Evolutionary conservation across 805 yeast genomes (phyloP).

Genomic region (Starmera dryadoides): DNA sequence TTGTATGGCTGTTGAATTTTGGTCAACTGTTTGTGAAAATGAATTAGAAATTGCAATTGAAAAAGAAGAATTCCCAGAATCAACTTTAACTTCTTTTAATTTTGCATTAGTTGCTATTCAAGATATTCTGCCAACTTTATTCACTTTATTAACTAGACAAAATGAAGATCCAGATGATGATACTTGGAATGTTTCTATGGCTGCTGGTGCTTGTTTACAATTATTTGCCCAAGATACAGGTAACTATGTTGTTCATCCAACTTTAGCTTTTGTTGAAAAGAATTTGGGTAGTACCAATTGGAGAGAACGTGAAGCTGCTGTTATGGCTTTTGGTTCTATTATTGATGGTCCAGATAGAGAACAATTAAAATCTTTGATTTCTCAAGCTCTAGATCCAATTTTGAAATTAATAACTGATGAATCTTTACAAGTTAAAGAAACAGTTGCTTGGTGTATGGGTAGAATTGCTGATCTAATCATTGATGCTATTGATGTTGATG

Average conservation of each 20-base stretch:
- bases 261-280: slow-evolving; percentile 74
- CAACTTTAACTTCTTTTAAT: slow-evolving; percentile 51
- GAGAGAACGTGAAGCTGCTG: slow-evolving; percentile 94
- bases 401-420: slow-evolving; percentile 67
- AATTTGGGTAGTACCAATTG: slow-evolving; percentile 59
- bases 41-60: slow-evolving; percentile 77
- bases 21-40: slow-evolving; percentile 99
- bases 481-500: slow-evolving; percentile 61
- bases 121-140: slow-evolving; percentile 82
- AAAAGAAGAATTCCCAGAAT: slow-evolving; percentile 52
- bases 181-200: slow-evolving; percentile 97
- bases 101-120: slow-evolving; percentile 81
- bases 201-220: slow-evolving; percentile 96
- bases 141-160: slow-evolving; percentile 75
- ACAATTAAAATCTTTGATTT: slow-evolving; percentile 59
- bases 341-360: slow-evolving; percentile 87
- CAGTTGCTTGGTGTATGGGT: slow-evolving; percentile 98
- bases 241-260: slow-evolving; percentile 77
- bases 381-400: slow-evolving; percentile 79
- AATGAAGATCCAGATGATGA: slow-evolving; percentile 93
- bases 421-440: slow-evolving; percentile 82
- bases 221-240: slow-evolving; percentile 89
- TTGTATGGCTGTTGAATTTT: slow-evolving; percentile 97
- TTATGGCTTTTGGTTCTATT: slow-evolving; percentile 97
- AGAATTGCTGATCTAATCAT: slow-evolving; percentile 85